Evolutionary conservation across 768 basidiomycete species (phyloP), one percentile per base, ranked within the genome.

Genomic region (Daedaleopsis sinensis): DNA sequence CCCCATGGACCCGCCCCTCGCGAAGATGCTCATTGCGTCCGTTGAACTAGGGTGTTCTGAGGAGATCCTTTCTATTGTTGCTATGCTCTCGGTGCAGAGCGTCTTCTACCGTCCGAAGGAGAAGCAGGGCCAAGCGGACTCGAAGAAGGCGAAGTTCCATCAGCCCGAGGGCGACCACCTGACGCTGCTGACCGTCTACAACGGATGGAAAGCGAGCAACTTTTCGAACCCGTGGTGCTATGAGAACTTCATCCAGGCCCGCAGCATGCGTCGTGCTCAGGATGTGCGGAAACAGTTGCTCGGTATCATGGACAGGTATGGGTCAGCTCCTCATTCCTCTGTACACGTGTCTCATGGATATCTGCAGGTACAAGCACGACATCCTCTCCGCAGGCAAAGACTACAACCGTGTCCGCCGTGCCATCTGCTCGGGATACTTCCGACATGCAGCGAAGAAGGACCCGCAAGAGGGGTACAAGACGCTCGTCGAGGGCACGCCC

Each of bases 71-170:
- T 96, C 94, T 3, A 91, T 98, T 55, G 95, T 98, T 1, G 96
- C 96, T 10, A 99, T 99, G 97, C 79, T 98, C 43, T 94, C 93
- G 3, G 94, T 97, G 35, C 96, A 96, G 72, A 92, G 87, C 52
- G 94, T 98, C 42, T 99, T 98, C 74, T 98, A 98, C 75, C 87
- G 97, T 39, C 97, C 96, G n/a, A 98, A 98, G 76, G 97, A 98
- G 76, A 98, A 98, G 76, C 97, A 98, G 73, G 95, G 93, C 12
- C 96, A 98, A 76, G 97, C 97, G 0, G 97, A 99, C 75, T 95
- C 96, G 38, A 98, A 99, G 80, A 99, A 98, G 75, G 97, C 97
- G 36, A 99, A 99, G 75, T 99, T 99, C 77, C 96, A 98, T 76
- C 94, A 98, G 72, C 94, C 97, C 0, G 97, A 98, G 78, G 97